phyloP scores from a whole-genome alignment of 768 basidiomycete genomes.

The Rhodotorula taiwanensis region DNA sequence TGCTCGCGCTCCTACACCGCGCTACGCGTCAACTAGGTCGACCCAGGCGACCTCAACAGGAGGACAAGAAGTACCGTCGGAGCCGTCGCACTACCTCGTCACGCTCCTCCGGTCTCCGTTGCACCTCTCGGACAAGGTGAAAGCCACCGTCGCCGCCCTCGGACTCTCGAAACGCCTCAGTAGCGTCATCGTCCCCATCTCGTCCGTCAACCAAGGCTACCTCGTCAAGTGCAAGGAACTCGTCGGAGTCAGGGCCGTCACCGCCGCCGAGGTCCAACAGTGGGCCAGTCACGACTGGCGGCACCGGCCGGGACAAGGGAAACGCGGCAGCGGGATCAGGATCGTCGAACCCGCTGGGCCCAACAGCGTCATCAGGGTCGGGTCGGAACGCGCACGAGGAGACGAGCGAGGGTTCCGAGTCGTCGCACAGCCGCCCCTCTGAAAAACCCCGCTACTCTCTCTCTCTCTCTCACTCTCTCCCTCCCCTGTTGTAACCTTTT shows the following conservation, averaged over 20 bases:
- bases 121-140: slow-evolving; percentile 12
- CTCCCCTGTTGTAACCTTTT: too few relatives aligned
- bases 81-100: slow-evolving; percentile 33
- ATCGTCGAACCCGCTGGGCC: not conserved
- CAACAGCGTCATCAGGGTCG: slow-evolving; percentile 24
- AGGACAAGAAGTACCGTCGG: too few relatives aligned
- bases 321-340: slow-evolving; percentile 21
- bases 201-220: slow-evolving; percentile 18
- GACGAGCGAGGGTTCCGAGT: slow-evolving; percentile 34
- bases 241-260: slow-evolving; percentile 16
- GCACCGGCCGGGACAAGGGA: slow-evolving; percentile 20
- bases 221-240: slow-evolving; percentile 31
- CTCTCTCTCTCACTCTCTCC: too few relatives aligned
- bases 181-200: slow-evolving; percentile 29
- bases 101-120: slow-evolving; percentile 35
- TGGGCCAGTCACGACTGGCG: slow-evolving; percentile 19
- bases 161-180: slow-evolving; percentile 33
- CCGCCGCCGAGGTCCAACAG: not conserved
- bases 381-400: slow-evolving; percentile 29
- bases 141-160: slow-evolving; percentile 12
- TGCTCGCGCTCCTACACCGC: not conserved
- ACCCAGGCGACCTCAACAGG: too few relatives aligned
- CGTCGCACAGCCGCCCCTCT: not conserved
- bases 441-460: too few relatives aligned
- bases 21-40: too few relatives aligned